Evolutionary conservation across 768 basidiomycete genomes (phyloP).

Genomic region (Coprinopsis cinerea): DNA sequence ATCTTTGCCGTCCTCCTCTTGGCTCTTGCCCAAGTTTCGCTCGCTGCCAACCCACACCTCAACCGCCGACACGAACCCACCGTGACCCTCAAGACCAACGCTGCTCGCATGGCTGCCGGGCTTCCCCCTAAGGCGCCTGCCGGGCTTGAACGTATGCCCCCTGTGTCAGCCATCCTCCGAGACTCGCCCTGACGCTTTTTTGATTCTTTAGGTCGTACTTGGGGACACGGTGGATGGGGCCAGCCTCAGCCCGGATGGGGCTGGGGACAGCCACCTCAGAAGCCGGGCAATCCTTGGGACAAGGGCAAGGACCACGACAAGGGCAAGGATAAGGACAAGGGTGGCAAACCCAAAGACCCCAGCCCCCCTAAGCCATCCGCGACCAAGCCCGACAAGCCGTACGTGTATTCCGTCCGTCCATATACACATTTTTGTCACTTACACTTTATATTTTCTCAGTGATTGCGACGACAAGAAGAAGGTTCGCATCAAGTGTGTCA

Average conservation of each 20-base stretch:
- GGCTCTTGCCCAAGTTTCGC: conserved; percentile 6
- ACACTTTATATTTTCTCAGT: not conserved
- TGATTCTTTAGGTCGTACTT: not conserved
- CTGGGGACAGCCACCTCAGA: too few species aligned
- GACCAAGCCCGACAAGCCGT: conserved; percentile 3
- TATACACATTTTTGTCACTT: not conserved
- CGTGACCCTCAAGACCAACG: conserved; percentile 8
- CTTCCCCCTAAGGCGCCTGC: conserved; percentile 4
- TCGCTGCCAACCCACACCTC: conserved; percentile 1
- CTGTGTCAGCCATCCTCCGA: not conserved
- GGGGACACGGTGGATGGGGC: not conserved
- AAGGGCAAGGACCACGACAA: too few species aligned
- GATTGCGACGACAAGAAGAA: conserved; percentile 9
- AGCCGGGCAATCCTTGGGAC: too few species aligned
- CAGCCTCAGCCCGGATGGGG: not conserved
- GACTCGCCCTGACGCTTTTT: not conserved
- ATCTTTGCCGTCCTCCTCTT: conserved; percentile 5
- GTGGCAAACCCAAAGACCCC: not conserved
- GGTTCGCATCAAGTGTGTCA: conserved; percentile 8
- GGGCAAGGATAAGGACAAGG: not conserved
- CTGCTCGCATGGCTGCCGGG: conserved; percentile 11
- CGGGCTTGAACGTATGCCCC: not conserved
- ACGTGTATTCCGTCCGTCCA: not conserved
- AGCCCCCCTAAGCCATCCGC: conserved; percentile 3
- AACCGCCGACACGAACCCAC: conserved; percentile 1